Percentiles rank a stretch among this genome's conserved stretches.
Evolutionary conservation across 164 flowering plant species (phyloP).

Genomic region (Umbilicus rupestris): DNA sequence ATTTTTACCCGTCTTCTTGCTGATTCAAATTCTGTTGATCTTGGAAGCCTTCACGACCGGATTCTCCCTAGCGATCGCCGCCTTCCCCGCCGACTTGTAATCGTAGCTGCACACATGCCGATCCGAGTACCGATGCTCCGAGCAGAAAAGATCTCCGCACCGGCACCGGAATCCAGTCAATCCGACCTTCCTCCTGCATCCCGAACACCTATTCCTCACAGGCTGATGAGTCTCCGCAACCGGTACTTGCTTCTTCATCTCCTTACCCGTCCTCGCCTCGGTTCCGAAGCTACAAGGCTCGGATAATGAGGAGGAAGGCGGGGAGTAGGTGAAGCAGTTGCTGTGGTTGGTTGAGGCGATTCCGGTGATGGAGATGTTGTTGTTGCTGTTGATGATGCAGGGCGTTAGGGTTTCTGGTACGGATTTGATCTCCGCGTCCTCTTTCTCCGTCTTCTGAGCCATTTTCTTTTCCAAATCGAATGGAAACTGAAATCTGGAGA

Average conservation of each 20-base stretch:
- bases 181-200: constrained; percentile 2
- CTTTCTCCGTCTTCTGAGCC: constrained; percentile 60
- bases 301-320: no score
- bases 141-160: constrained; percentile 58
- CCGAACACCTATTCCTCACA: neutral
- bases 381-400: constrained; percentile 22
- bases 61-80: constrained; percentile 32
- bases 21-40: constrained; percentile 1
- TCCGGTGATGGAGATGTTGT: constrained; percentile 7
- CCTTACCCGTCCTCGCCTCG: no score
- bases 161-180: constrained; percentile 37
- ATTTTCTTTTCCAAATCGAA: constrained; percentile 13
- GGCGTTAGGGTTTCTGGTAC: constrained; percentile 3
- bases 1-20: no score
- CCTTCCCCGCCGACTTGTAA: constrained; percentile 42
- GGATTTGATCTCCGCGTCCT: constrained; percentile 42
- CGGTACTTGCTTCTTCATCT: no score
- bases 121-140: constrained; percentile 71
- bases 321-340: no score
- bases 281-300: no score
- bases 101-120: constrained; percentile 57
- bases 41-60: neutral
- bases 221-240: no score
- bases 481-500: neutral
- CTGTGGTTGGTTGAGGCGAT: no score